Evolutionary conservation across 495 filamentous ascomycete species (phyloP).

Genomic region (Jackrogersella multiformis): DNA sequence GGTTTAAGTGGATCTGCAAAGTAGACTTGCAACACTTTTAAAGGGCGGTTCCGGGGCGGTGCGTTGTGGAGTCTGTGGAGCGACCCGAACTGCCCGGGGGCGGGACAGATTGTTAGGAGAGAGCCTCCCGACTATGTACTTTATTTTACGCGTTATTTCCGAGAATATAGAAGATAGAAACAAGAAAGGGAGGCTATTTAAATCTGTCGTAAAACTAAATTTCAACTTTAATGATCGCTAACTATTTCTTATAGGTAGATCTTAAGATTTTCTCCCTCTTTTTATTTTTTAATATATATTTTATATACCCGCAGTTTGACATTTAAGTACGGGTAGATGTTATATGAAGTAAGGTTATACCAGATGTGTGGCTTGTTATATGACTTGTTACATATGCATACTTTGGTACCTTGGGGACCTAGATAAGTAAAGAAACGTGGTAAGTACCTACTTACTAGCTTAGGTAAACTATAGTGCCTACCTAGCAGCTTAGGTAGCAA

Average conservation of each 20-base stretch:
- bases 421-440: too few species aligned
- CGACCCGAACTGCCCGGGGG: slow-evolving; percentile 37
- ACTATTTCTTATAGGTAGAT: background rate
- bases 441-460: too few species aligned
- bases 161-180: background rate
- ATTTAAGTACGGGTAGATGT: background rate
- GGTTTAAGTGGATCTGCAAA: background rate
- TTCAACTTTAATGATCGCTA: slow-evolving; percentile 1
- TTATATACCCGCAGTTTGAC: background rate
- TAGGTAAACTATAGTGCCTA: background rate
- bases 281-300: background rate
- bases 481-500: background rate
- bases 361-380: too few species aligned
- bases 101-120: slow-evolving; percentile 32
- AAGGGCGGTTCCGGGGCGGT: slow-evolving; percentile 40
- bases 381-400: too few species aligned
- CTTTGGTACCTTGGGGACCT: too few species aligned
- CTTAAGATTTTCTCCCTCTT: background rate
- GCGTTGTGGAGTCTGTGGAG: slow-evolving; percentile 34
- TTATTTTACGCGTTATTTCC: slow-evolving; percentile 41
- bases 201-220: slow-evolving; percentile 13
- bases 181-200: too few species aligned
- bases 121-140: slow-evolving; percentile 30
- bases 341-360: too few species aligned
- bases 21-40: background rate